These are phyloP conservation scores for Ganoderma meredithae DNA, from an alignment of 1,284 basidiomycete genomes.

Conservation along the genomic window DNA sequence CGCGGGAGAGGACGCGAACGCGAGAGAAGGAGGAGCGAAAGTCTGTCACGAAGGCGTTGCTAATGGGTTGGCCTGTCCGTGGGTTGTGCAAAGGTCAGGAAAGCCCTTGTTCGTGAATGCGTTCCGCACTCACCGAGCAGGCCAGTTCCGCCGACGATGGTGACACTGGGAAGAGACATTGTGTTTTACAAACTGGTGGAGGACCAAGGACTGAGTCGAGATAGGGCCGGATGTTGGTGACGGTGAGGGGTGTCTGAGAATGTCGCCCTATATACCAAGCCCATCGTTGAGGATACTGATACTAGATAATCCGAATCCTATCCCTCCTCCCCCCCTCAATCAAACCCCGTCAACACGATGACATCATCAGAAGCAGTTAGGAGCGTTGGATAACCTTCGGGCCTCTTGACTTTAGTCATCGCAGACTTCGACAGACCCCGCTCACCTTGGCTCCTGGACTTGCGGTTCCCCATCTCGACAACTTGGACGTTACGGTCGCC, in stretches of 20 bases:
- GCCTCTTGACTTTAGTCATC: neutral
- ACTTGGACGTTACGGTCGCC: neutral
- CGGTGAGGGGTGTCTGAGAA: neutral
- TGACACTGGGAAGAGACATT: slow-evolving; percentile 26
- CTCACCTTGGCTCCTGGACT: neutral
- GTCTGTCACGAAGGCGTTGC: slow-evolving; percentile 23
- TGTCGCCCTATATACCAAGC: neutral
- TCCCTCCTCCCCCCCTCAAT: too few species aligned
- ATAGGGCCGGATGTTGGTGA: neutral
- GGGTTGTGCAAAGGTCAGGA: neutral
- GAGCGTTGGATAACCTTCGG: neutral
- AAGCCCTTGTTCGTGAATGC: too few species aligned
- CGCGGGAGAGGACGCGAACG: slow-evolving; percentile 37
- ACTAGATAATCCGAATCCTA: too few species aligned
- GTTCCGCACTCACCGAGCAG: slow-evolving; percentile 34
- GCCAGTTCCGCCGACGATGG: slow-evolving; percentile 40
- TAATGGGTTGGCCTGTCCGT: slow-evolving; percentile 4
- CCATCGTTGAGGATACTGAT: neutral
- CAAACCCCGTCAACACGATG: neutral
- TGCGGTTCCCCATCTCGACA: neutral
- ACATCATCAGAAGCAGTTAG: neutral
- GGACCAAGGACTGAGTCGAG: neutral
- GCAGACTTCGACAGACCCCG: neutral
- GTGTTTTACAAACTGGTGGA: neutral
- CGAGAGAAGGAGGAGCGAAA: slow-evolving; percentile 27